Percentiles rank a stretch among this genome's conserved stretches.
These are phyloP conservation scores for Starmera dryadoides DNA, from an alignment of 805 yeast genomes.

Conservation along the genomic window DNA sequence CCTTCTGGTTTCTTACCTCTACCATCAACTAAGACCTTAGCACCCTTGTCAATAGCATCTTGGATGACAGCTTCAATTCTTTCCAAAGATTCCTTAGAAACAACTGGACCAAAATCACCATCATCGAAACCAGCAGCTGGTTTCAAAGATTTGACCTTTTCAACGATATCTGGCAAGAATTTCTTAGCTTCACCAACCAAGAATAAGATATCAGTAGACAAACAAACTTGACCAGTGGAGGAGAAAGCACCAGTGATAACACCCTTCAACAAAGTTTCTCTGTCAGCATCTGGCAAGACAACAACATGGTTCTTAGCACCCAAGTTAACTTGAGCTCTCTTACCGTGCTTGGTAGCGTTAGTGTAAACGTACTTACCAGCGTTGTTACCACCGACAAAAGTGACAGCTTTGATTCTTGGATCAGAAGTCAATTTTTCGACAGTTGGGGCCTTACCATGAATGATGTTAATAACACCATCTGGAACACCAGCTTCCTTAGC, in stretches of 20 bases:
- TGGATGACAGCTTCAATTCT: conserved; percentile 51
- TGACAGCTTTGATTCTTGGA: conserved; percentile 68
- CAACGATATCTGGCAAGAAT: conserved; percentile 56
- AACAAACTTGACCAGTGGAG: conserved; percentile 81
- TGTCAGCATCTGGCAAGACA: conserved; percentile 67
- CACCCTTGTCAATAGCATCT: conserved; percentile 56
- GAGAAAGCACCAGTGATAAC: conserved; percentile 74
- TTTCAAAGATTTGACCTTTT: conserved; percentile 46
- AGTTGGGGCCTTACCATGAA: conserved; percentile 68
- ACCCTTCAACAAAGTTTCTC: conserved; percentile 54
- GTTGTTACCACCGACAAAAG: conserved; percentile 74
- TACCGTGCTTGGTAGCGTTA: conserved; percentile 59
- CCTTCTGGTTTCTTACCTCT: conserved; percentile 38
- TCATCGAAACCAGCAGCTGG: conserved; percentile 63
- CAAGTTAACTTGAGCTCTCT: conserved; percentile 70
- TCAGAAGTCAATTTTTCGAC: conserved; percentile 66
- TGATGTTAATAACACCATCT: conserved; percentile 61
- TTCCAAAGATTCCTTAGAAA: conserved; percentile 49
- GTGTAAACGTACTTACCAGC: conserved; percentile 71
- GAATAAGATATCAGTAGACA: conserved; percentile 69
- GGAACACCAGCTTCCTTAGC: conserved; percentile 72
- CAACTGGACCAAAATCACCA: conserved; percentile 67
- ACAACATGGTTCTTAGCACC: conserved; percentile 79
- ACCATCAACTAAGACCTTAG: conserved; percentile 57
- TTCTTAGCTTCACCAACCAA: conserved; percentile 58